Evolutionary conservation across 2,329 filamentous ascomycete genomes (phyloP).

Genomic region (Arachnopeziza araneosa): DNA sequence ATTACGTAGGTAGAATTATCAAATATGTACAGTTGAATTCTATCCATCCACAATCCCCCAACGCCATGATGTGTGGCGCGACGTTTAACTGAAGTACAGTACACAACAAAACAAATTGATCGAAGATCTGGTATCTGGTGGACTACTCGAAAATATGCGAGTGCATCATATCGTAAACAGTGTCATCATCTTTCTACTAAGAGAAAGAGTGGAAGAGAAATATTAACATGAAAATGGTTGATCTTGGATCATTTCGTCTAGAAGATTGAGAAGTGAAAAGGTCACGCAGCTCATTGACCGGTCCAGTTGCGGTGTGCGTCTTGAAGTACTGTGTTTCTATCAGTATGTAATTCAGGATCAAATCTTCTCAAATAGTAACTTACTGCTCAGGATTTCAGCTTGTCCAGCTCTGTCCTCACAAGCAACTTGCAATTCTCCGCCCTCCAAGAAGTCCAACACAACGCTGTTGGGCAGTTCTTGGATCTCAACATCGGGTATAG

Average conservation of each 20-base stretch:
- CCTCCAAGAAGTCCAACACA: slow-evolving; percentile 54
- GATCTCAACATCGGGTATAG: slow-evolving; percentile 80
- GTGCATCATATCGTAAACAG: neutral
- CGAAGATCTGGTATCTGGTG: slow-evolving; percentile 1
- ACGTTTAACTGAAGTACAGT: neutral
- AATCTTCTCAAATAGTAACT: slow-evolving; percentile 4
- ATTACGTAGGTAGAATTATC: neutral
- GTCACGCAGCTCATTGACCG: neutral
- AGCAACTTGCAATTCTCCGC: slow-evolving; percentile 58
- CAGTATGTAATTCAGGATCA: neutral
- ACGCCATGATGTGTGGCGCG: neutral
- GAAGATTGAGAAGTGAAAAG: neutral
- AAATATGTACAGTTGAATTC: neutral
- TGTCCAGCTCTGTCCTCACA: slow-evolving; percentile 58
- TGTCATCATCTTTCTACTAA: neutral
- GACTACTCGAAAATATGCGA: neutral
- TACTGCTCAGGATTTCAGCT: slow-evolving; percentile 43
- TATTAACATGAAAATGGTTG: neutral
- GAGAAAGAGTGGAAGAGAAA: neutral
- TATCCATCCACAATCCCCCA: neutral
- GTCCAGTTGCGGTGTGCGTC: neutral
- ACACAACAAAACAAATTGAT: slow-evolving; percentile 1
- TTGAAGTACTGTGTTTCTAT: neutral
- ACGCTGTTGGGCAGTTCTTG: slow-evolving; percentile 90
- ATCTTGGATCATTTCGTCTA: neutral